Evolutionary conservation across 805 yeast genomes (phyloP), one percentile per base, ranked within the genome.

Genomic region (Yarrowia sp.): DNA sequence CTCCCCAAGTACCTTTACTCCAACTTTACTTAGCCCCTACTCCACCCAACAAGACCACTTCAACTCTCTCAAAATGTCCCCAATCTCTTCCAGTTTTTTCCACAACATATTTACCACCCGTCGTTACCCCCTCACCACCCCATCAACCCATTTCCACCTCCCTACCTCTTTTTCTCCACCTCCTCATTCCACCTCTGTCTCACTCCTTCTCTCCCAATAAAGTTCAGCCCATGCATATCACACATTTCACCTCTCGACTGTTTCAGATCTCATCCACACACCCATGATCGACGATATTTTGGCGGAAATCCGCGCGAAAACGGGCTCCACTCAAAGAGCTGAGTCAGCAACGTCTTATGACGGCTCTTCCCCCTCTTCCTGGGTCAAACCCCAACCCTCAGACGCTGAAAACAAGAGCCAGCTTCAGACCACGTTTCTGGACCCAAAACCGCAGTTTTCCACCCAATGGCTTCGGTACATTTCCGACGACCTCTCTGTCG

Each of bases 401-500:
- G 46, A 36, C n/a, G 6, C 22, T 10, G 61, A 54, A 17, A 16
- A 17, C 7, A 21, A 22, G 9, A 67, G 67, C 19, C 65, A 72
- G 26, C 71, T 82, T 6, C 72, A 67, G 40, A 70, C 76, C 0
- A 81, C 80, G 52, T 85, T 84, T 62, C 77, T 92, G 36, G 82
- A 81, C 16, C 96, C 97, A 0, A 80, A 86, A 0, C 79, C 81
- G 48, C 78, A 79, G 49, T 77, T 93, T 21, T 80, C 88, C 0
- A 85, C 92, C 88, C 87, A 84, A 54, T 78, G 93, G 68, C 78
- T 92, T 8, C 89, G 89, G 70, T 73, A 83, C 21, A 81, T 90
- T 8, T 96, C 90, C 72, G 80, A 79, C 19, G 65, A 67, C 58
- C 71, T 72, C 0, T 28, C 65, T 6, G 59, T 81, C 11, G 73